phyloP scores from a whole-genome alignment of 2,329 filamentous ascomycete species.

The Arthrinium phaeospermum region DNA sequence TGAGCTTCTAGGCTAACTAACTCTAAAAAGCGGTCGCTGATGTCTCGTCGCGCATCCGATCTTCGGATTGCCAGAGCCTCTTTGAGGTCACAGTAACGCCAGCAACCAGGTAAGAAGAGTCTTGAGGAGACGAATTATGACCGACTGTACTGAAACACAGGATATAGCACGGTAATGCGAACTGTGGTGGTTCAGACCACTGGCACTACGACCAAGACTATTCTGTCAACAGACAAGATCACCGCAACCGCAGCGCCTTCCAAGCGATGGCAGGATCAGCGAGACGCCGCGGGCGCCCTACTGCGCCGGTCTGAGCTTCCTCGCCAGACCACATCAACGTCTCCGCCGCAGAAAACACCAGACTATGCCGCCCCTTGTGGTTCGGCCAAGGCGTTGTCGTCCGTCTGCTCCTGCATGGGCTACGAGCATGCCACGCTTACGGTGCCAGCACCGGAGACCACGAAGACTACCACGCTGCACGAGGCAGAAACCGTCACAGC shows the following conservation, averaged over 20 bases:
- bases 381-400: slow-evolving; percentile 28
- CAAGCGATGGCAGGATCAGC: slow-evolving; percentile 28
- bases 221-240: slow-evolving; percentile 23
- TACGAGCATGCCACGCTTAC: slow-evolving; percentile 26
- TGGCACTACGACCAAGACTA: slow-evolving; percentile 24
- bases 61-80: slow-evolving; percentile 21
- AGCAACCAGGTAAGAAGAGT: slow-evolving; percentile 18
- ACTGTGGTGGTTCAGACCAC: slow-evolving; percentile 18
- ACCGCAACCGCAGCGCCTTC: slow-evolving; percentile 24
- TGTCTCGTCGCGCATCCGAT: slow-evolving; percentile 12
- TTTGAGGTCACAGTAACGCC: slow-evolving; percentile 22
- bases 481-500: slow-evolving; percentile 22
- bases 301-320: slow-evolving; percentile 19
- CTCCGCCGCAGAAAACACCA: slow-evolving; percentile 21
- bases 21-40: slow-evolving; percentile 20
- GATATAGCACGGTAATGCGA: slow-evolving; percentile 19
- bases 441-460: slow-evolving; percentile 24
- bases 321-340: slow-evolving; percentile 21
- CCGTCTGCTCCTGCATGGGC: slow-evolving; percentile 31
- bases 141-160: neutral
- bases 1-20: neutral
- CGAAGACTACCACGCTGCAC: slow-evolving; percentile 21
- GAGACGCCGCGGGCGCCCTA: slow-evolving; percentile 27
- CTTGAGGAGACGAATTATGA: no score
- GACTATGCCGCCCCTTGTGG: slow-evolving; percentile 29